Evolutionary conservation across 2,329 filamentous ascomycete species (phyloP).

Genomic region (Gremmenia infestans): DNA sequence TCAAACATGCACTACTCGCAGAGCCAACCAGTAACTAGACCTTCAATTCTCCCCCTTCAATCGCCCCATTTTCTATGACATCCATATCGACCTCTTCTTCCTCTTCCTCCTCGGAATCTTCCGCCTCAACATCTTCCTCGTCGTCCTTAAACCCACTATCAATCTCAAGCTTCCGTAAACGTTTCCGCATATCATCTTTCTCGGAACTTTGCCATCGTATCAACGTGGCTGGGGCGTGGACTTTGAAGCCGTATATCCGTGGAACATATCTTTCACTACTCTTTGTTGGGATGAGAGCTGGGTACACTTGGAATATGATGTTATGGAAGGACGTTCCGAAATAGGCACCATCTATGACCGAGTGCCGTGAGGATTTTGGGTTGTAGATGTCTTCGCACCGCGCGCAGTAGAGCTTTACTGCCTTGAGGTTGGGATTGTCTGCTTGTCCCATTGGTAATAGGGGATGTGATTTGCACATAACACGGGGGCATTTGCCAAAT

Average conservation of each 20-base stretch:
- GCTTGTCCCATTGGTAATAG: slow-evolving; percentile 92
- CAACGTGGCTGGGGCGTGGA: slow-evolving; percentile 83
- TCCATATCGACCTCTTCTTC: slow-evolving; percentile 34
- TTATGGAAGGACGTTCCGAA: slow-evolving; percentile 98
- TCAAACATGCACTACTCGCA: background rate
- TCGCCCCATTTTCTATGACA: slow-evolving; percentile 21
- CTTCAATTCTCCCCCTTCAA: slow-evolving; percentile 15
- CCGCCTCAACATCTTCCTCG: slow-evolving; percentile 52
- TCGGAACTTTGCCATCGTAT: slow-evolving; percentile 85
- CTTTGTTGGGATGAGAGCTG: slow-evolving; percentile 81
- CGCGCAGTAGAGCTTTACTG: slow-evolving; percentile 95
- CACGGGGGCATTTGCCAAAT: slow-evolving; percentile 96
- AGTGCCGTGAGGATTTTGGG: slow-evolving; percentile 93
- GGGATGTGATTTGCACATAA: slow-evolving; percentile 89
- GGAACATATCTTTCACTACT: slow-evolving; percentile 82
- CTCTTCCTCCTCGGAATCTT: slow-evolving; percentile 51
- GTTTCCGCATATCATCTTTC: slow-evolving; percentile 74
- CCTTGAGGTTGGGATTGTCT: slow-evolving; percentile 79
- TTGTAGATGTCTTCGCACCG: slow-evolving; percentile 99
- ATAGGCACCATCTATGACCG: slow-evolving; percentile 93
- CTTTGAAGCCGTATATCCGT: slow-evolving; percentile 89
- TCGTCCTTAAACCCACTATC: slow-evolving; percentile 77
- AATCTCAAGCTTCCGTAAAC: slow-evolving; percentile 65
- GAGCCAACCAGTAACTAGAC: slow-evolving; percentile 10
- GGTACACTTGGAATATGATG: slow-evolving; percentile 98